A percentile compares a stretch with the other conserved stretches of the same genome.
These are phyloP conservation scores for Lecanicillium sp. DNA, from an alignment of 2,329 filamentous ascomycete species.

Conservation along the genomic window DNA sequence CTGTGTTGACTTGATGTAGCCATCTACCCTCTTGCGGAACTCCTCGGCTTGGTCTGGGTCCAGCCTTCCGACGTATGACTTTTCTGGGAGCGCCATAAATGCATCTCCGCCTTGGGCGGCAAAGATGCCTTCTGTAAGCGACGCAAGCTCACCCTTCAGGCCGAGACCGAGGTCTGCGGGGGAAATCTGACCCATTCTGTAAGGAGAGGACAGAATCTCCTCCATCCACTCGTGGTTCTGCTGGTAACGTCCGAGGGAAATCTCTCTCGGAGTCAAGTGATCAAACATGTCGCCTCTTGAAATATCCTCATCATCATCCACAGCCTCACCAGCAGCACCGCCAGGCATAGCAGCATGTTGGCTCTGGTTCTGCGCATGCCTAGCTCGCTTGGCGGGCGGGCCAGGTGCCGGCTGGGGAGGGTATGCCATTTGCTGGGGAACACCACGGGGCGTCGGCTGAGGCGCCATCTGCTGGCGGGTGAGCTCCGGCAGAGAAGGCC, in stretches of 20 bases:
- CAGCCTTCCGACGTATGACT: slow-evolving; percentile 55
- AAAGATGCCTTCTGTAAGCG: slow-evolving; percentile 79
- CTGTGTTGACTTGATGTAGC: slow-evolving; percentile 64
- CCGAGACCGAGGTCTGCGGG: slow-evolving; percentile 84
- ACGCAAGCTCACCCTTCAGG: slow-evolving; percentile 71
- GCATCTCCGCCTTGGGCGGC: slow-evolving; percentile 52
- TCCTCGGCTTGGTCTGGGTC: slow-evolving; percentile 72
- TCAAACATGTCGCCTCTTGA: slow-evolving; percentile 85
- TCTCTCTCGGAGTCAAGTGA: slow-evolving; percentile 78
- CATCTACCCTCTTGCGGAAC: slow-evolving; percentile 70
- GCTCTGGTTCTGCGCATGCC: slow-evolving; percentile 35
- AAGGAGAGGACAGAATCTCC: slow-evolving; percentile 87
- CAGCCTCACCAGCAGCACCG: slow-evolving; percentile 33
- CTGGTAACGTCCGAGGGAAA: slow-evolving; percentile 78
- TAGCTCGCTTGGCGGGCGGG: slow-evolving; percentile 48
- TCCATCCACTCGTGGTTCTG: slow-evolving; percentile 99
- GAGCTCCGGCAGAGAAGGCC: slow-evolving; percentile 70
- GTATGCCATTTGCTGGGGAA: slow-evolving; percentile 57
- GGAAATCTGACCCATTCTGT: slow-evolving; percentile 74
- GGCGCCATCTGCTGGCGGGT: slow-evolving; percentile 43
- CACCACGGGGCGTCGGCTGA: slow-evolving; percentile 35
- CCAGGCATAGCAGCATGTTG: slow-evolving; percentile 30
- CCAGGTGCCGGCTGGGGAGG: slow-evolving; percentile 43
- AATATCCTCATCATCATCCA: slow-evolving; percentile 87
- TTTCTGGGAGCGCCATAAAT: slow-evolving; percentile 37